A percentile compares a stretch with the other conserved stretches of the same genome.
These are phyloP conservation scores for Penicillium fimorum DNA, from an alignment of 495 filamentous ascomycete species.

Conservation along the genomic window DNA sequence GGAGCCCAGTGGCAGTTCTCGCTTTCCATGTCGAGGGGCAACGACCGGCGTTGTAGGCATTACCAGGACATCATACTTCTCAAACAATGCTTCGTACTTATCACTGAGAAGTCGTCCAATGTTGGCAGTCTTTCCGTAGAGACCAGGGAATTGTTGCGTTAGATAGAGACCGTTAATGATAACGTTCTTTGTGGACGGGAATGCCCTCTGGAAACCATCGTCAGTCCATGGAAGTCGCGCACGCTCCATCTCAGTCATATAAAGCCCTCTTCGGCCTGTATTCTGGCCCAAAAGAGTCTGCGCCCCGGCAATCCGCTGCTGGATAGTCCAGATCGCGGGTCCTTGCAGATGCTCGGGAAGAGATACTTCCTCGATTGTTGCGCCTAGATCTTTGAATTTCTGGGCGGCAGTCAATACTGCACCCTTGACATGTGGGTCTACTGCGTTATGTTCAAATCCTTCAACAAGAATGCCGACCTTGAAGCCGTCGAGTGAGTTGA, in stretches of 20 bases:
- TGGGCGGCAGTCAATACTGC: slow-evolving; percentile 43
- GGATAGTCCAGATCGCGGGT: slow-evolving; percentile 51
- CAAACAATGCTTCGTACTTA: slow-evolving; percentile 42
- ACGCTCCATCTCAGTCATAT: slow-evolving; percentile 40
- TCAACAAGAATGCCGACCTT: slow-evolving; percentile 54
- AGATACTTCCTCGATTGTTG: slow-evolving; percentile 50
- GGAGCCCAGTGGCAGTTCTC: slow-evolving; percentile 40
- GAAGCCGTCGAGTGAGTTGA: slow-evolving; percentile 44
- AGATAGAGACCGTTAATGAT: slow-evolving; percentile 45
- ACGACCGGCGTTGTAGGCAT: slow-evolving; percentile 50
- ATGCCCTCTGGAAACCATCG: slow-evolving; percentile 34
- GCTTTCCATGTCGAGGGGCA: slow-evolving; percentile 36
- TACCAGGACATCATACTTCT: slow-evolving; percentile 45
- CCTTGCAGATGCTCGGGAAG: slow-evolving; percentile 51
- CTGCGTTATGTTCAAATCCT: slow-evolving; percentile 42
- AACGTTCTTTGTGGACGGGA: slow-evolving; percentile 44
- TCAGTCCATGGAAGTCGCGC: slow-evolving; percentile 34
- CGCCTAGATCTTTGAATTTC: slow-evolving; percentile 51
- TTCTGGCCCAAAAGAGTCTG: slow-evolving; percentile 40
- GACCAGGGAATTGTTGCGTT: slow-evolving; percentile 34
- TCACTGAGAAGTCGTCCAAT: slow-evolving; percentile 44
- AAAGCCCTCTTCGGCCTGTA: slow-evolving; percentile 38
- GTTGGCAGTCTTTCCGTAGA: slow-evolving; percentile 44
- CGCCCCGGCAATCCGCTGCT: slow-evolving; percentile 42
- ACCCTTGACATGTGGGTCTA: slow-evolving; percentile 42